Evolutionary conservation across 352 stramenopile species (phyloP).

Genomic region (Peronospora tabacina): DNA sequence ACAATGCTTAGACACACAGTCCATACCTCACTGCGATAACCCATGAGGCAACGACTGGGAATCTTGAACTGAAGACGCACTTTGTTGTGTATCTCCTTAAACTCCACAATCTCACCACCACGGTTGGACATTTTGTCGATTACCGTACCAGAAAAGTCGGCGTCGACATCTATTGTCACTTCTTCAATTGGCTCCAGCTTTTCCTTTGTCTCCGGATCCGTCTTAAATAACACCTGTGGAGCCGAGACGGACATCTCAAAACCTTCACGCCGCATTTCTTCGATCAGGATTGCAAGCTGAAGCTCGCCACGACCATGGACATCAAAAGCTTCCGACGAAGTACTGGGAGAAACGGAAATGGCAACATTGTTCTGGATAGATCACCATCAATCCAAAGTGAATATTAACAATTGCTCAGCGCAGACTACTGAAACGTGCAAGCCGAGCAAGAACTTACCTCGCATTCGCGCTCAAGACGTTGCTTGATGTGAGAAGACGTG

Average conservation of each 20-base stretch:
- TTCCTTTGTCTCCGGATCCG: slow-evolving; percentile 76
- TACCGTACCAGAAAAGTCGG: slow-evolving; percentile 93
- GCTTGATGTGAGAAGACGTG: slow-evolving; percentile 92
- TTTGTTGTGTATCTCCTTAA: slow-evolving; percentile 89
- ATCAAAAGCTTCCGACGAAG: slow-evolving; percentile 89
- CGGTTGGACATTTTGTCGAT: slow-evolving; percentile 94
- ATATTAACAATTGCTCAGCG: slow-evolving; percentile 1
- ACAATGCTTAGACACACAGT: background rate
- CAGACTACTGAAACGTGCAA: background rate
- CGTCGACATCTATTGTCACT: slow-evolving; percentile 94
- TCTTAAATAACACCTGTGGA: slow-evolving; percentile 92
- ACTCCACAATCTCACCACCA: slow-evolving; percentile 90
- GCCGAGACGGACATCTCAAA: slow-evolving; percentile 98
- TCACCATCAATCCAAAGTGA: background rate
- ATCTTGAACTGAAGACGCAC: slow-evolving; percentile 95
- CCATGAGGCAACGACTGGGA: slow-evolving; percentile 92
- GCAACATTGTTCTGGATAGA: slow-evolving; percentile 95
- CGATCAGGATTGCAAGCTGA: slow-evolving; percentile 97
- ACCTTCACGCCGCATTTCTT: slow-evolving; percentile 97
- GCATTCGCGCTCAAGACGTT: slow-evolving; percentile 90
- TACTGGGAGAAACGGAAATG: slow-evolving; percentile 85
- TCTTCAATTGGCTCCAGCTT: slow-evolving; percentile 87
- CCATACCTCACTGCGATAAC: slow-evolving; percentile 87
- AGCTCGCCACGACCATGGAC: slow-evolving; percentile 95
- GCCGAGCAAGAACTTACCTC: slow-evolving; percentile 38